Conservation (phyloP, 2,329 filamentous ascomycete genomes). For the Pseudogymnoascus sp. region DNA sequence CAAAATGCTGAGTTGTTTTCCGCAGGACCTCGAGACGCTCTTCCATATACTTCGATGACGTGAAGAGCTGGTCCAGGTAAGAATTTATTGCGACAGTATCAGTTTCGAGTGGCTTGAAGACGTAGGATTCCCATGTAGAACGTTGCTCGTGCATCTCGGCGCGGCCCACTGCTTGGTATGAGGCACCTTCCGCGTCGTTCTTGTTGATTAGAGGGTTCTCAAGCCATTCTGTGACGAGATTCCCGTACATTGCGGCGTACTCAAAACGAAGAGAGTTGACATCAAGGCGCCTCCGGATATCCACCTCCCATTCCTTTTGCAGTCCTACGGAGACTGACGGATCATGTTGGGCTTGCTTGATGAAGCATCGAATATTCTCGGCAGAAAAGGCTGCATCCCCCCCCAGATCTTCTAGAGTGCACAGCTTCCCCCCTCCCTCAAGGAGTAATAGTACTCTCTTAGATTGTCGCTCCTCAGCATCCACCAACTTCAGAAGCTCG, state of each 20-base stretch:
- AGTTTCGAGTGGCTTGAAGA: conserved; percentile 43
- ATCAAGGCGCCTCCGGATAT: conserved; percentile 41
- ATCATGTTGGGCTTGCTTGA: conserved; percentile 47
- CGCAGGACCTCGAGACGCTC: conserved; percentile 38
- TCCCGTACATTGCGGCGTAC: conserved; percentile 49
- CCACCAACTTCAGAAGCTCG: conserved; percentile 33
- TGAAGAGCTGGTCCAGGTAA: conserved; percentile 49
- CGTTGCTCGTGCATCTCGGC: conserved; percentile 50
- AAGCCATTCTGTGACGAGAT: conserved; percentile 50
- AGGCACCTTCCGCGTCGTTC: conserved; percentile 26
- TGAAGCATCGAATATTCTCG: conserved; percentile 42
- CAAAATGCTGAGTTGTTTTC: conserved; percentile 34
- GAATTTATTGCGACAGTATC: conserved; percentile 39
- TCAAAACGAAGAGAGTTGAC: conserved; percentile 46
- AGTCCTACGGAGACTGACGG: conserved; percentile 43
- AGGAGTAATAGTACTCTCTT: conserved; percentile 34
- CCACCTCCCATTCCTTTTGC: conserved; percentile 40
- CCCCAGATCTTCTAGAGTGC: conserved; percentile 27
- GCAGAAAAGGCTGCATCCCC: conserved; percentile 25
- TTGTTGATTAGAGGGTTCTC: background rate
- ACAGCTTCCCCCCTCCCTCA: conserved; percentile 32
- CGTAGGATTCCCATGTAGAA: conserved; percentile 47
- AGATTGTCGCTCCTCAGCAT: conserved; percentile 24
- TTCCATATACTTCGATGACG: conserved; percentile 32
- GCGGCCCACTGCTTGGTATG: conserved; percentile 44